Evolutionary conservation across 2,329 filamentous ascomycete species (phyloP).

Genomic region (Colletotrichum plurivorum): DNA sequence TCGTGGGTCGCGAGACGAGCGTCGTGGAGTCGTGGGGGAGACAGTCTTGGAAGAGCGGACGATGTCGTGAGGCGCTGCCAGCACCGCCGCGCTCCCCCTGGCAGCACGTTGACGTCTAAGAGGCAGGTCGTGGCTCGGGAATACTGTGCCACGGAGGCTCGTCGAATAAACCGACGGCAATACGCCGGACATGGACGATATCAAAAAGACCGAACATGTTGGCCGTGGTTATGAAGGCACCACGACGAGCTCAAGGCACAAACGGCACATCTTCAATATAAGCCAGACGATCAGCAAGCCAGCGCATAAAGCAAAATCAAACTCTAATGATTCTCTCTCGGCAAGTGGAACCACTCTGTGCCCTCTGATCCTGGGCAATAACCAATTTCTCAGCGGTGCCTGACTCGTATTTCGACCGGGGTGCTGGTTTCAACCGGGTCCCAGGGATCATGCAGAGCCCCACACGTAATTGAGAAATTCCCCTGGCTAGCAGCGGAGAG

Average conservation of each 20-base stretch:
- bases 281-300: constrained; percentile 27
- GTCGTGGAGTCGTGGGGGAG: neutral
- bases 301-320: constrained; percentile 40
- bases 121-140: no score
- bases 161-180: neutral
- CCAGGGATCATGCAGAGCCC: constrained; percentile 25
- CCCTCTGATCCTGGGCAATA: constrained; percentile 16
- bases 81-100: neutral
- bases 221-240: constrained; percentile 1
- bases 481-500: constrained; percentile 15
- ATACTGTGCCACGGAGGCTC: neutral
- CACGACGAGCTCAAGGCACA: constrained; percentile 10
- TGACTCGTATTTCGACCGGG: constrained; percentile 36
- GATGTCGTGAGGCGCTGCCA: neutral
- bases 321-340: constrained; percentile 29
- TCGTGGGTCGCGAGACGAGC: neutral
- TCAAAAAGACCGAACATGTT: neutral
- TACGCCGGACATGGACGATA: neutral
- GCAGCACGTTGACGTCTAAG: neutral
- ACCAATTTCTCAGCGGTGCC: constrained; percentile 31
- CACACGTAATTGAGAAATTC: constrained; percentile 21
- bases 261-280: constrained; percentile 17
- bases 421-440: constrained; percentile 35
- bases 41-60: neutral
- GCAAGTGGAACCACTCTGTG: constrained; percentile 34